phyloP scores from a whole-genome alignment of 2,329 filamentous ascomycete genomes.

The Fusarium algeriense region DNA sequence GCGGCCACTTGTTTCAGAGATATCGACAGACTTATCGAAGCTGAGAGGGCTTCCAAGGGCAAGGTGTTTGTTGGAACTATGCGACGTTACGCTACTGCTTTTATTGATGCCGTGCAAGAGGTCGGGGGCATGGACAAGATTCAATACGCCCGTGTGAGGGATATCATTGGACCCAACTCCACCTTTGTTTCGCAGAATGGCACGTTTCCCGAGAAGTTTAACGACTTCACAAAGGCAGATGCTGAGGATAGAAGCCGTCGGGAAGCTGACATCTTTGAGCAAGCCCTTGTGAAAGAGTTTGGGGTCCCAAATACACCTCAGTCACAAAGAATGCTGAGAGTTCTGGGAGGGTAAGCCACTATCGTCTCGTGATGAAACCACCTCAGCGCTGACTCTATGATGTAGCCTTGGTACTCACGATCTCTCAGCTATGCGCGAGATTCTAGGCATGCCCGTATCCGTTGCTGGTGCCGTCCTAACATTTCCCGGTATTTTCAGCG shows the following conservation, averaged over 20 bases:
- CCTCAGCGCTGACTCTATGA: fast-evolving
- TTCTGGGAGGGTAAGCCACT: background rate
- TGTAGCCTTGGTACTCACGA: slow-evolving; percentile 31
- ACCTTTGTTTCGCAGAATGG: slow-evolving; percentile 62
- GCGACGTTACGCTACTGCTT: slow-evolving; percentile 69
- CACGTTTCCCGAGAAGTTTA: slow-evolving; percentile 59
- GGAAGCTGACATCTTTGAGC: background rate
- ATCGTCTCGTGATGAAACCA: fast-evolving
- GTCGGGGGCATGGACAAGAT: slow-evolving; percentile 64
- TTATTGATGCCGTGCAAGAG: slow-evolving; percentile 66
- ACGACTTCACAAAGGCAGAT: slow-evolving; percentile 10
- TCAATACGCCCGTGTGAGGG: slow-evolving; percentile 63
- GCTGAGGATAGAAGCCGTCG: background rate
- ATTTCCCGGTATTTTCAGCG: slow-evolving; percentile 46
- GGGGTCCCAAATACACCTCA: background rate
- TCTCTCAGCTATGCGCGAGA: slow-evolving; percentile 38
- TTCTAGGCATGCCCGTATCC: slow-evolving; percentile 35
- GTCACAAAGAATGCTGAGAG: slow-evolving; percentile 9
- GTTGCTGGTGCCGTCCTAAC: slow-evolving; percentile 30
- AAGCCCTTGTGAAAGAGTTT: background rate
- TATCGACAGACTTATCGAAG: slow-evolving; percentile 61
- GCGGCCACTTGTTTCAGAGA: slow-evolving; percentile 62
- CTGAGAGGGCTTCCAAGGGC: slow-evolving; percentile 58
- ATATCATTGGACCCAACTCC: slow-evolving; percentile 64
- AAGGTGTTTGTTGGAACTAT: slow-evolving; percentile 71